These are phyloP conservation scores for Heimioporus retisporus DNA, from an alignment of 1,284 basidiomycete species.

Conservation along the genomic window DNA sequence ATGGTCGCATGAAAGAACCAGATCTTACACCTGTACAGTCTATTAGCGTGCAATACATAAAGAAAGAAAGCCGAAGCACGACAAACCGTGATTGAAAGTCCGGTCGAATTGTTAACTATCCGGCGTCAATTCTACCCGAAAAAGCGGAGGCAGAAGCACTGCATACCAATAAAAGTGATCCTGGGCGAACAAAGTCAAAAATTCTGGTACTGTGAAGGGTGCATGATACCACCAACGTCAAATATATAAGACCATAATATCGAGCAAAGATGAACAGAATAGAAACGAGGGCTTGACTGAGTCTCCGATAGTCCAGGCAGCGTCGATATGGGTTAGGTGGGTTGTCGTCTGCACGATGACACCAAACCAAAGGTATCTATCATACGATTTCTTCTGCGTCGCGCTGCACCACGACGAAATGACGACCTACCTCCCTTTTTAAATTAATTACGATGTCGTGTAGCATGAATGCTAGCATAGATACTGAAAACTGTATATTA, in stretches of 20 bases:
- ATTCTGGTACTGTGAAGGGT: background rate
- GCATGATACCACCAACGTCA: constrained; percentile 21
- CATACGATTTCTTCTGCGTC: background rate
- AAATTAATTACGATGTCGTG: constrained; percentile 33
- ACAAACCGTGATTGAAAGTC: constrained; percentile 26
- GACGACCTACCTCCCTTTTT: constrained; percentile 23
- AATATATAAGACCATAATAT: constrained; percentile 35
- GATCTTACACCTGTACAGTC: constrained; percentile 27
- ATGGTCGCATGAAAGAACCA: too few species aligned
- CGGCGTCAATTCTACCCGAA: constrained; percentile 2
- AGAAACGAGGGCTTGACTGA: constrained; percentile 13
- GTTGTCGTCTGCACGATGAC: constrained; percentile 1
- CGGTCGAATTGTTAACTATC: constrained; percentile 31
- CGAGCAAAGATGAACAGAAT: constrained; percentile 33
- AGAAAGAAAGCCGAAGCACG: background rate
- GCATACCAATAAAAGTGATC: constrained; percentile 27
- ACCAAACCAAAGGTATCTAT: constrained; percentile 33
- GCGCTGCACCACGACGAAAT: background rate
- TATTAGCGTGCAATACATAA: background rate
- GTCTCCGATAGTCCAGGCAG: too few species aligned
- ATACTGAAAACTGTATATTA: constrained; percentile 3
- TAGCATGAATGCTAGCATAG: constrained; percentile 27
- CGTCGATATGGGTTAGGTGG: background rate
- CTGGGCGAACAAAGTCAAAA: constrained; percentile 10
- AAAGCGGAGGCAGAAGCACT: background rate